Conservation (phyloP, 768 basidiomycete species). For the Agaricus bisporus region DNA sequence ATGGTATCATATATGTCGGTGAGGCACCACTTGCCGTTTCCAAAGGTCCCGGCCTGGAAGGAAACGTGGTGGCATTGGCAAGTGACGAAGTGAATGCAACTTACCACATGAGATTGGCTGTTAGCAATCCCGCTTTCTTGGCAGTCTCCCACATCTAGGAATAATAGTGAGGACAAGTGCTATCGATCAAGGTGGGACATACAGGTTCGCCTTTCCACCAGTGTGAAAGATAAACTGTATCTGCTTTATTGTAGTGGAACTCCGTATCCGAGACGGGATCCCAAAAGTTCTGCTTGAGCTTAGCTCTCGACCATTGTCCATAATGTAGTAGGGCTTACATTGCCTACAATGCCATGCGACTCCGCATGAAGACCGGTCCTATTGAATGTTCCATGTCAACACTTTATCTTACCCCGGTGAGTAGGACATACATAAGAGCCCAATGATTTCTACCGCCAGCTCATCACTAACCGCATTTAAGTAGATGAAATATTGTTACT, state of each 20-base stretch:
- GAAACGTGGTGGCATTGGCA: neutral
- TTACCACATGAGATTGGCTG: constrained; percentile 91
- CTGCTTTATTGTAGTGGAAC: constrained; percentile 66
- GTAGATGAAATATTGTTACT: constrained; percentile 24
- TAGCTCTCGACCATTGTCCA: neutral
- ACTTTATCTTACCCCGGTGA: neutral
- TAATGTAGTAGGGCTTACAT: constrained; percentile 38
- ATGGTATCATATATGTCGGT: constrained; percentile 76
- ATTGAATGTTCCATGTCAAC: constrained; percentile 5
- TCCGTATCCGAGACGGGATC: constrained; percentile 58
- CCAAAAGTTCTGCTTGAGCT: constrained; percentile 66
- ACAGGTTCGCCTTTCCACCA: constrained; percentile 96
- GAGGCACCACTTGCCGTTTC: constrained; percentile 56
- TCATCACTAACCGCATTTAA: constrained; percentile 1
- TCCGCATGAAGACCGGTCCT: constrained; percentile 90
- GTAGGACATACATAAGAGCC: constrained; percentile 61
- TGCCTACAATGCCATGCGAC: constrained; percentile 87
- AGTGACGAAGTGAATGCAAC: constrained; percentile 18
- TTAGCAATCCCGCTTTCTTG: constrained; percentile 59
- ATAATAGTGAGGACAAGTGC: neutral
- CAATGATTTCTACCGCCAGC: constrained; percentile 69
- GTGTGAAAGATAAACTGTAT: constrained; percentile 54
- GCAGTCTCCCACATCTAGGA: constrained; percentile 88
- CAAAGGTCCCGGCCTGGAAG: constrained; percentile 75
- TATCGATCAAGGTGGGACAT: constrained; percentile 12